Evolutionary conservation across 192 early-diverging fungal species (phyloP), one percentile per base, ranked within the genome.

Genomic region (Coemansia umbellata): DNA sequence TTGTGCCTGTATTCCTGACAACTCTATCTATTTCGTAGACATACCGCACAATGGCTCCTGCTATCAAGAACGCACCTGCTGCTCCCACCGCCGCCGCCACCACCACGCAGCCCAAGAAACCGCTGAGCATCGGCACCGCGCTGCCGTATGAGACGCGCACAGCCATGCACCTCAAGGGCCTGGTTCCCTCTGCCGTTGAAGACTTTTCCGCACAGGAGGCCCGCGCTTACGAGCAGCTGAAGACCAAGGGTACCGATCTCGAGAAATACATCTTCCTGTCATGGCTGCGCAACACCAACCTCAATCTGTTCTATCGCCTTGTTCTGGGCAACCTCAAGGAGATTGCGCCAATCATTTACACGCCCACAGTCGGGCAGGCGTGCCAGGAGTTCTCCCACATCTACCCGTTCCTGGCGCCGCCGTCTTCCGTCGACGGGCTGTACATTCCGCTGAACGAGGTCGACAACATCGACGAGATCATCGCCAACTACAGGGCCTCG

Each of bases 361-460:
- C 87, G 36, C 88, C 87, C 30, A 88, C 87, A n/a, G 87, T 91
- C 40, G 87, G 87, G 42, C 74, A 81, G 27, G 93, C 91, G 24
- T 93, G 93, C 80, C 78, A 85, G 59, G 84, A 92, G 67, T 93
- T 85, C 78, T 93, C 91, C 14, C 83, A 89, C 51, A 90, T 95
- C 43, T 91, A 90, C 58, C 91, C 87, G 23, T 88, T 87, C 74
- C 78, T 90, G 56, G 85, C 84, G 35, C 83, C 87, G 62, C 88
- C 89, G 23, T 82, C 82, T 52, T 53, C 74, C 31, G 80, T 81
- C 8, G 89, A 92, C 62, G 95, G 95, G 30, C 87, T 97, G 51
- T 97, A 88, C 66, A 81, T 97, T 31, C 84, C 90, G 21, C 58
- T 91, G 19, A 80, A 81, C 35, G 85, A 92, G 60, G 74, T 85